A percentile compares a stretch with the other conserved stretches of the same genome.
These are phyloP conservation scores for Fusarium decemcellulare DNA, from an alignment of 2,329 filamentous ascomycete genomes.

Conservation along the genomic window DNA sequence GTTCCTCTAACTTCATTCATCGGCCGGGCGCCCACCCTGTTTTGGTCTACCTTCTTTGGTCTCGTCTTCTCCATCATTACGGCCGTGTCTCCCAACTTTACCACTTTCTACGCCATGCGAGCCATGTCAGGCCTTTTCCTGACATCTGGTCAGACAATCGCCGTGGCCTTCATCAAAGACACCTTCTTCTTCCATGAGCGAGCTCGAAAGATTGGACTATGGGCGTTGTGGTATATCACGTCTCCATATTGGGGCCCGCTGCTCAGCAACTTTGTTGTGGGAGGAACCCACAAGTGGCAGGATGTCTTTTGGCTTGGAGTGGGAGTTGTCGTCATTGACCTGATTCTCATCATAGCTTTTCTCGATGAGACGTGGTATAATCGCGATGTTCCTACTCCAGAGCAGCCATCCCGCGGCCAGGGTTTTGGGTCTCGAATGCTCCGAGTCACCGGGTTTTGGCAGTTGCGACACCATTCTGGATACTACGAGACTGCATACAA, in stretches of 20 bases:
- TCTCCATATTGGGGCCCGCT: slow-evolving; percentile 62
- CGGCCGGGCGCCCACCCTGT: slow-evolving; percentile 36
- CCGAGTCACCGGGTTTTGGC: slow-evolving; percentile 33
- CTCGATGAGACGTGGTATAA: slow-evolving; percentile 66
- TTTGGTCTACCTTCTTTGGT: slow-evolving; percentile 35
- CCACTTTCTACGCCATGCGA: slow-evolving; percentile 26
- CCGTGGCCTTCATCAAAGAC: slow-evolving; percentile 69
- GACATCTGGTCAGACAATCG: slow-evolving; percentile 60
- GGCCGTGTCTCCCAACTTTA: slow-evolving; percentile 21
- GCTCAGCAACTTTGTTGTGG: slow-evolving; percentile 64
- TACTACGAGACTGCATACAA: slow-evolving; percentile 25
- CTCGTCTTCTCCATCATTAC: slow-evolving; percentile 33
- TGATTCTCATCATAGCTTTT: slow-evolving; percentile 58
- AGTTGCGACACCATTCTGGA: slow-evolving; percentile 29
- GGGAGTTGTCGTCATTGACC: slow-evolving; percentile 53
- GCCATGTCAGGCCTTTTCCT: slow-evolving; percentile 58
- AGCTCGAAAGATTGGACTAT: slow-evolving; percentile 64
- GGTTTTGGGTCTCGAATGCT: slow-evolving; percentile 44
- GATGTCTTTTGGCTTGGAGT: slow-evolving; percentile 64
- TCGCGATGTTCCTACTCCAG: slow-evolving; percentile 53
- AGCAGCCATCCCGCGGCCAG: slow-evolving; percentile 54
- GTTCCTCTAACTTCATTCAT: slow-evolving; percentile 37
- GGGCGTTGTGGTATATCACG: slow-evolving; percentile 59
- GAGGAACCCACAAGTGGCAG: slow-evolving; percentile 58
- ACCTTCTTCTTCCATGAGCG: slow-evolving; percentile 73